A percentile compares a stretch with the other conserved stretches of the same genome.
These are phyloP conservation scores for Apiotrichum gracile DNA, from an alignment of 1,284 basidiomycete species.

Conservation along the genomic window DNA sequence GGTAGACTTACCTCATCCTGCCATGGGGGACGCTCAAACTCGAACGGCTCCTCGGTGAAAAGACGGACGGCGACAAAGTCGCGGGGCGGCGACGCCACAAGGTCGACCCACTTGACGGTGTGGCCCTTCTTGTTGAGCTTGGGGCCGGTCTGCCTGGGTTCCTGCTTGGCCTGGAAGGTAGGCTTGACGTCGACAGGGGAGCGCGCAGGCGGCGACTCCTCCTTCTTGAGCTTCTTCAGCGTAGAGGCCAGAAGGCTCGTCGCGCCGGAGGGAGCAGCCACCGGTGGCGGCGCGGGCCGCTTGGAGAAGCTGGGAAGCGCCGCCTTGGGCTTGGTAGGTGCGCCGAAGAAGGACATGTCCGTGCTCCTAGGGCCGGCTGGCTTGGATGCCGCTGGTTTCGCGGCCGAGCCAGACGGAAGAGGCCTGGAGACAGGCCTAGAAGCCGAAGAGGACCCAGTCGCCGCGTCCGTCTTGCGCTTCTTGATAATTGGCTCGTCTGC, in stretches of 20 bases:
- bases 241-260: conserved; percentile 7
- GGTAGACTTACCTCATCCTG: conserved; percentile 9
- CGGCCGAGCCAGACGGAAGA: background rate
- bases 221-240: conserved; percentile 12
- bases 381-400: background rate
- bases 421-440: background rate
- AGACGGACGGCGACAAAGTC: conserved; percentile 20
- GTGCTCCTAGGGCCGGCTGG: background rate
- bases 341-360: conserved; percentile 34
- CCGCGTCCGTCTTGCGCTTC: background rate
- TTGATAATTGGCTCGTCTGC: conserved; percentile 5
- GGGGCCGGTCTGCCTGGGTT: no score
- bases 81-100: conserved; percentile 14
- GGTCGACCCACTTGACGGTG: conserved; percentile 30
- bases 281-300: background rate
- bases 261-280: background rate
- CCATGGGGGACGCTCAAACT: conserved; percentile 31
- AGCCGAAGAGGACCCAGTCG: background rate
- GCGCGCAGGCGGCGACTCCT: conserved; percentile 2
- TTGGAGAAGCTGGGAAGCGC: conserved; percentile 27
- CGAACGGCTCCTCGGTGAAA: conserved; percentile 29
- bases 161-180: no score
- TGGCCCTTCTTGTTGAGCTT: conserved; percentile 36
- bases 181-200: background rate
- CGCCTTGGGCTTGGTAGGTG: conserved; percentile 18